Evolutionary conservation across 345 rosid species (phyloP), one percentile per base, ranked within the genome.

Genomic region (Salix exigua): DNA sequence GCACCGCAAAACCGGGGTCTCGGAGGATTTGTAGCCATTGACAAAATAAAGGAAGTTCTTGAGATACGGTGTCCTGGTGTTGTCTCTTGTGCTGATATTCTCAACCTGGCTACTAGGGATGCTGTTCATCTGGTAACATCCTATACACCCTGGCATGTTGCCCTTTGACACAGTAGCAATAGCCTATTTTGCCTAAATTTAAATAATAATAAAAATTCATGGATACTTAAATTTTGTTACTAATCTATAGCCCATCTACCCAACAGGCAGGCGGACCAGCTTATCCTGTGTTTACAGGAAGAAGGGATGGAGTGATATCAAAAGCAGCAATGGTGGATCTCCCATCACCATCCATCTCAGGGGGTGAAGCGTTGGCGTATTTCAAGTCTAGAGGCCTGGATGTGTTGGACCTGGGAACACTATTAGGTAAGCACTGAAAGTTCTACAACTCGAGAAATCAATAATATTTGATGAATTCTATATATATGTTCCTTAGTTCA

Each of bases 21-120:
- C 11, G 97, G 87, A 58, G 96, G 81, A 25, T 92, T 91, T 14
- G 83, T 31, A 7, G 14, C 88, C 63, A 91, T 92, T 25, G 92
- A 92, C 86, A 88, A 86, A 85, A 91, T 92, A 87, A 94, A 94
- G 77, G 1, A 25, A 1, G 97, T 91, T 58, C 82, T 94, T 70
- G 96, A 92, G 79, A 11, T 61, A 1, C 82, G 88, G 2, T 92
- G 96, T 80, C 94, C 93, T 0, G 91, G 94, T 18, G 85, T 86
- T 13, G 98, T 92, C 78, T 94, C 98, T 42, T 92, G 97, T 48
- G 87, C 98, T 23, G 97, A 92, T 63, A 91, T 94, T 66, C 96
- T 94, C 80, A 88, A 92, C 81, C 93, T 94, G 4, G 97, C 97
- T 26, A 77, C 97, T 14, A 82, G 96, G 28, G 97, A 94, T 85